A percentile compares a stretch with the other conserved stretches of the same genome.
These are phyloP conservation scores for Circinella umbellata DNA, from an alignment of 371 early-diverging fungal genomes.

Conservation along the genomic window DNA sequence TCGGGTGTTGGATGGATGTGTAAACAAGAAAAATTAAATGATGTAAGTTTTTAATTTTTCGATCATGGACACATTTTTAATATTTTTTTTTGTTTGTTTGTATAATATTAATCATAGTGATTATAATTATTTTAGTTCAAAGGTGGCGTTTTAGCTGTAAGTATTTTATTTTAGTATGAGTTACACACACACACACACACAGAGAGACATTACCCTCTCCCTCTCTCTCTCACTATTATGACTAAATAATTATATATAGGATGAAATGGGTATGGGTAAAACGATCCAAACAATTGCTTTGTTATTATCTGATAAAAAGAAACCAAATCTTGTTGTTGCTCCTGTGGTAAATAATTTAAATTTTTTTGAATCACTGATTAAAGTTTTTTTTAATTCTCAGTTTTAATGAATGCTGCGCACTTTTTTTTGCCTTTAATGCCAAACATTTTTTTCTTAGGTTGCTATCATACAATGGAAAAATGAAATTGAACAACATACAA, in stretches of 20 bases:
- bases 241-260: constrained; percentile 31
- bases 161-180: too few species aligned
- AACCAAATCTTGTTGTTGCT: constrained; percentile 86
- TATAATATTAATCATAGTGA: neutral
- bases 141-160: constrained; percentile 83
- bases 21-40: constrained; percentile 65
- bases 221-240: neutral
- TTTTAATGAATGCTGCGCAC: neutral
- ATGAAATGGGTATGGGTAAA: constrained; percentile 99
- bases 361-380: neutral
- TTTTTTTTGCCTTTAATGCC: too few species aligned
- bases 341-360: constrained; percentile 67
- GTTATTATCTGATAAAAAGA: constrained; percentile 64
- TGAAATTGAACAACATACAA: constrained; percentile 80
- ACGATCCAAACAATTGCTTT: constrained; percentile 96
- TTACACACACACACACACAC: too few species aligned
- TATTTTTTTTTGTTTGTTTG: neutral
- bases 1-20: constrained; percentile 88
- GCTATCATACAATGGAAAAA: constrained; percentile 91
- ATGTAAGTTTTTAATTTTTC: constrained; percentile 31
- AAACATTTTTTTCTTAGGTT: constrained; percentile 49
- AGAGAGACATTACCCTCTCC: neutral
- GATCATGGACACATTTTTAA: neutral
- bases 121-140: constrained; percentile 51
- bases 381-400: neutral